phyloP scores from a whole-genome alignment of 1,284 basidiomycete genomes.

The Puccinia novopanici region DNA sequence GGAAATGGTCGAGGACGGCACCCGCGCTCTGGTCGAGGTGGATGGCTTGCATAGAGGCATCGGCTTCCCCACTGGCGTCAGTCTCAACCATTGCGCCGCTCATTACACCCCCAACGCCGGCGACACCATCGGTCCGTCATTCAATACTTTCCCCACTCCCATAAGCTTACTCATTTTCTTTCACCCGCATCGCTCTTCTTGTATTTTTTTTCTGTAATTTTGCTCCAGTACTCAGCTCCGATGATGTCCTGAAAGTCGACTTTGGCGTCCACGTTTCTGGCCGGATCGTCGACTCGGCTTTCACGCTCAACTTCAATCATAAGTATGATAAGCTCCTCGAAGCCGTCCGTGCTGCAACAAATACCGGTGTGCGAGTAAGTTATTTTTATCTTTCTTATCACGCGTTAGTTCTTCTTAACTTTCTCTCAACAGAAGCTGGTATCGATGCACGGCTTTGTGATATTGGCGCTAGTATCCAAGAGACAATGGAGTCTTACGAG shows the following conservation, averaged over 20 bases:
- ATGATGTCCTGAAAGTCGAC: conserved; percentile 94
- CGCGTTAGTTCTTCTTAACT: conserved; percentile 37
- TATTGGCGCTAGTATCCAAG: conserved; percentile 87
- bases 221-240: conserved; percentile 70
- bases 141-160: too few species aligned
- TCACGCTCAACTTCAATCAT: conserved; percentile 85
- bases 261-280: conserved; percentile 96
- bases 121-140: conserved; percentile 73
- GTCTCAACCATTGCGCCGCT: conserved; percentile 89
- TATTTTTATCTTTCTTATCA: too few species aligned
- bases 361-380: conserved; percentile 78
- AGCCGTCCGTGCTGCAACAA: conserved; percentile 90
- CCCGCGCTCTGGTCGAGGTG: conserved; percentile 85
- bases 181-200: too few species aligned
- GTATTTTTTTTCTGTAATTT: not conserved
- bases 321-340: conserved; percentile 85
- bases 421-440: conserved; percentile 72
- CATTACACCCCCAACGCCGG: conserved; percentile 97
- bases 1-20: conserved; percentile 87
- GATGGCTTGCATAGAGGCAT: conserved; percentile 81
- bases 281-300: conserved; percentile 90
- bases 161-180: not conserved
- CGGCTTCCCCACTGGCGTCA: conserved; percentile 96
- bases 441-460: conserved; percentile 94
- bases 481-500: conserved; percentile 99